These are phyloP conservation scores for Lasiodiplodia gonubiensis DNA, from an alignment of 2,329 filamentous ascomycete genomes.

Conservation along the genomic window DNA sequence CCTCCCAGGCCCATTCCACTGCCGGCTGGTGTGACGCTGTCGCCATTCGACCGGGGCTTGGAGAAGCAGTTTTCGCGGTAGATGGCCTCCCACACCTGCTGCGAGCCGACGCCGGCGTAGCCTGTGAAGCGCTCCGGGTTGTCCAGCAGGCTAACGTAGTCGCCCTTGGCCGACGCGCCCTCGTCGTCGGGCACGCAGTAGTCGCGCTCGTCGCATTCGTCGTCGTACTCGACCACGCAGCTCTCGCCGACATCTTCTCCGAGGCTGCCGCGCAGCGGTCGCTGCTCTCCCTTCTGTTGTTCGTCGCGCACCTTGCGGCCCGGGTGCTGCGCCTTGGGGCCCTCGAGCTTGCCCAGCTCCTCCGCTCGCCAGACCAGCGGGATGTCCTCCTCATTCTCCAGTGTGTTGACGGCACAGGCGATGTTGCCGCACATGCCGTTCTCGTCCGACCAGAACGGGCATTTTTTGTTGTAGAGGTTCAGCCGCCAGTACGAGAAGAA, in stretches of 20 bases:
- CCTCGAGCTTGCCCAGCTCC: conserved; percentile 89
- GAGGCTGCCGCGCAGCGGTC: conserved; percentile 79
- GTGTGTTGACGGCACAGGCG: conserved; percentile 91
- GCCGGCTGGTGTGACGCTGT: conserved; percentile 38
- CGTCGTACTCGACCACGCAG: conserved; percentile 96
- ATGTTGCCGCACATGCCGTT: conserved; percentile 96
- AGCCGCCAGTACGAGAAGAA: conserved; percentile 98
- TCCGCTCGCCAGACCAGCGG: conserved; percentile 89
- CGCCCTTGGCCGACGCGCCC: conserved; percentile 81
- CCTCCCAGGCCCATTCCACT: conserved; percentile 45
- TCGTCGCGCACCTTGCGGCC: conserved; percentile 74
- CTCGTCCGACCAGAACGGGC: conserved; percentile 94
- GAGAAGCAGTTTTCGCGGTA: conserved; percentile 97
- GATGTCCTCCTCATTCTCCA: conserved; percentile 94
- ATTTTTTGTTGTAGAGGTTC: conserved; percentile 92
- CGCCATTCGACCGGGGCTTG: conserved; percentile 49
- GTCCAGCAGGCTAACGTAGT: conserved; percentile 92
- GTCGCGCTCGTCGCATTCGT: conserved; percentile 94
- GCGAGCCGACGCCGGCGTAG: conserved; percentile 81
- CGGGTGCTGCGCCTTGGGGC: conserved; percentile 88
- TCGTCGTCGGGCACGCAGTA: conserved; percentile 98
- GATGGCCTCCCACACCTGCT: conserved; percentile 94
- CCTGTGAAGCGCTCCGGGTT: conserved; percentile 97
- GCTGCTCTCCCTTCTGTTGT: conserved; percentile 47
- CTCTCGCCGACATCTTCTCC: conserved; percentile 91